phyloP scores from a whole-genome alignment of 164 flowering plant species.

The Vitis cinerea region DNA sequence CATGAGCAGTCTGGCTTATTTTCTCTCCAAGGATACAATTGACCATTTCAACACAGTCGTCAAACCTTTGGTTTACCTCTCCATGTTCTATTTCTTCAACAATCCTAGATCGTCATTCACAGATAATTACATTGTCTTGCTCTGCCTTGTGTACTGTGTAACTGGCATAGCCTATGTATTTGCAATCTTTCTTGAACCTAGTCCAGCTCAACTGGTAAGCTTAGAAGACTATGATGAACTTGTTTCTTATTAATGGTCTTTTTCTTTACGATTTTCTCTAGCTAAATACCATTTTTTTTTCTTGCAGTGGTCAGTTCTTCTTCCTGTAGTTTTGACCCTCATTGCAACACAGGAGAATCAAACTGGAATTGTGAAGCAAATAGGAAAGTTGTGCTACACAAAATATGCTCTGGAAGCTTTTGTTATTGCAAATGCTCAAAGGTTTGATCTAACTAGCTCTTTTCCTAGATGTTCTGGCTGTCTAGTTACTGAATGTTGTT shows the following conservation, averaged over 20 bases:
- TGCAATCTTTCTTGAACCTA: conserved; percentile 75
- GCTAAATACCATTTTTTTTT: neutral
- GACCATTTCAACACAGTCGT: conserved; percentile 81
- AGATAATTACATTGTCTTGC: conserved; percentile 75
- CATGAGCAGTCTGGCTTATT: conserved; percentile 89
- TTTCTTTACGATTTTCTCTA: neutral
- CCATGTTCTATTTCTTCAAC: conserved; percentile 94
- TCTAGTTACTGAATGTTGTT: too few relatives aligned
- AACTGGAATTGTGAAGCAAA: conserved; percentile 22
- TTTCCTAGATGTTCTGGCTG: too few relatives aligned
- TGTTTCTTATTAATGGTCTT: neutral
- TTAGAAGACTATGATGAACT: neutral
- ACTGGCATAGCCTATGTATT: conserved; percentile 90
- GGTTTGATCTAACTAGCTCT: too few relatives aligned
- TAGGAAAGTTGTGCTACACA: conserved; percentile 68
- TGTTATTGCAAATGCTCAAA: neutral
- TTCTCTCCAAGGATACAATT: conserved; percentile 83
- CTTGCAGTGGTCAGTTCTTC: conserved; percentile 89
- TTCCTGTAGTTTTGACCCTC: conserved; percentile 93
- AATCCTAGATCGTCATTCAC: conserved; percentile 81
- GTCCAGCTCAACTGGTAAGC: conserved; percentile 90
- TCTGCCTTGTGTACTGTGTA: conserved; percentile 89
- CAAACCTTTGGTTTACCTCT: conserved; percentile 89
- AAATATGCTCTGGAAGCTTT: conserved; percentile 95
- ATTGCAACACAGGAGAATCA: conserved; percentile 53